Base-by-base conservation (phyloP, 768 basidiomycete genomes). In the Boletus reticuloceps region DNA sequence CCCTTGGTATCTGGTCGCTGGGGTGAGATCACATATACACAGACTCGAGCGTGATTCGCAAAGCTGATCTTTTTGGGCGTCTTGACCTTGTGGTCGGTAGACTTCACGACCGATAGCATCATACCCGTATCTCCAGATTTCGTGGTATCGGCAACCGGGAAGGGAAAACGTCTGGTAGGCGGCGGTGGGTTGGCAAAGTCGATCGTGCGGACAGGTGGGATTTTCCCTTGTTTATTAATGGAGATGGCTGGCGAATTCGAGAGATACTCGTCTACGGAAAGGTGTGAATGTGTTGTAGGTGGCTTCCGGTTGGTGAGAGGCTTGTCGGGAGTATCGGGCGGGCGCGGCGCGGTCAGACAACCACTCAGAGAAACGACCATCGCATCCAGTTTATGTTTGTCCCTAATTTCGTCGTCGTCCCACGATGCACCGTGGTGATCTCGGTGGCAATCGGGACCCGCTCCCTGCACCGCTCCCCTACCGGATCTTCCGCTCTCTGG, bases 101-200 rank as follows among this genome's bases (percentile, higher is more conserved):
- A 0, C 47, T 50, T 59, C 38, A 56, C 54, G 25, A 49, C 38
- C 14, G 64, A 58, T 11, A 58, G 27, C 10, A 27, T 22, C 44
- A 16, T 50, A 20, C n/a, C 17, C 1, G 44, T 22, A 8, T 53
- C 48, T 34, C 27, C 14, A n/a, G 49, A 29, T 34, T 52, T 59
- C 38, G 53, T 31, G 27, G 1, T 10, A 2, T 47, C 22, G 1
- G 49, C 4, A 10, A 19, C 50, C 27, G 51, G 57, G 36, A 64
- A 55, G n/a, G 59, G 60, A 25, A 38, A 39, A 17, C 59, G 62
- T 47, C 55, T 53, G 32, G 25, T 51, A 3, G 51, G 50, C 11
- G 58, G 50, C 5, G 64, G 58, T 6, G 56, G 44, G 29, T 59
- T 59, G 20, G 69, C 69, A 50, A 72, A 70, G 54, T 70, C 70